Conservation (phyloP, 2,329 filamentous ascomycete species). For the Furcasterigmium furcatum region DNA sequence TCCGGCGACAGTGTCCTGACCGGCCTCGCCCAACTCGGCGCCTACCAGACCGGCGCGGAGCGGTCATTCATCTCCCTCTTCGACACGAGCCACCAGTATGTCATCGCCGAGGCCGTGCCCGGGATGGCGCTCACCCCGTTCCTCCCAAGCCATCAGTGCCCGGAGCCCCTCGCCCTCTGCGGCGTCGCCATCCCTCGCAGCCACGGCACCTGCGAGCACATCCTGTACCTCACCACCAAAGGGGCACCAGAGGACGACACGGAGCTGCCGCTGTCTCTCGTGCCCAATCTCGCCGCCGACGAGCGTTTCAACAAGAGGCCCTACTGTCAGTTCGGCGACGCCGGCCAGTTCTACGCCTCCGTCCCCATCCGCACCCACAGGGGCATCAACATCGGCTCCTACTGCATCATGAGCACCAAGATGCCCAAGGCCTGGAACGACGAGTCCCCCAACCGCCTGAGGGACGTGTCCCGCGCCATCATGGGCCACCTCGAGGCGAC, state of each 20-base stretch:
- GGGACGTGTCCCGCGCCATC: constrained; percentile 24
- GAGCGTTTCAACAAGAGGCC: constrained; percentile 21
- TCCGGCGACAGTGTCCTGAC: constrained; percentile 36
- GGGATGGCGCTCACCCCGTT: neutral
- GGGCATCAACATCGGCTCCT: constrained; percentile 39
- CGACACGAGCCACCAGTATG: constrained; percentile 2
- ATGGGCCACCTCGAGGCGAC: constrained; percentile 31
- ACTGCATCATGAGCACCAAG: constrained; percentile 19
- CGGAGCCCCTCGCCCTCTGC: constrained; percentile 14
- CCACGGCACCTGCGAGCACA: constrained; percentile 22
- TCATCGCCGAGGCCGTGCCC: constrained; percentile 3
- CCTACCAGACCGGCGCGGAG: constrained; percentile 29
- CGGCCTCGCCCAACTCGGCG: constrained; percentile 44
- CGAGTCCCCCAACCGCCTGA: constrained; percentile 17
- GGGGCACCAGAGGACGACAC: neutral
- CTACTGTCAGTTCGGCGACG: constrained; percentile 16
- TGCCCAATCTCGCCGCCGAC: constrained; percentile 28
- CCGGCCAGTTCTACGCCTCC: constrained; percentile 33
- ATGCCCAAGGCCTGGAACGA: constrained; percentile 17
- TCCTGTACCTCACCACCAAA: constrained; percentile 10
- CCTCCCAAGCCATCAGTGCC: neutral
- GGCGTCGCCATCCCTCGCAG: constrained; percentile 25
- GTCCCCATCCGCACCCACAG: constrained; percentile 34
- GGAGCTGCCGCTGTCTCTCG: constrained; percentile 25
- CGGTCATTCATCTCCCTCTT: constrained; percentile 3